These are phyloP conservation scores for Leccinum subrobustum DNA, from an alignment of 1,284 basidiomycete species.

Conservation along the genomic window DNA sequence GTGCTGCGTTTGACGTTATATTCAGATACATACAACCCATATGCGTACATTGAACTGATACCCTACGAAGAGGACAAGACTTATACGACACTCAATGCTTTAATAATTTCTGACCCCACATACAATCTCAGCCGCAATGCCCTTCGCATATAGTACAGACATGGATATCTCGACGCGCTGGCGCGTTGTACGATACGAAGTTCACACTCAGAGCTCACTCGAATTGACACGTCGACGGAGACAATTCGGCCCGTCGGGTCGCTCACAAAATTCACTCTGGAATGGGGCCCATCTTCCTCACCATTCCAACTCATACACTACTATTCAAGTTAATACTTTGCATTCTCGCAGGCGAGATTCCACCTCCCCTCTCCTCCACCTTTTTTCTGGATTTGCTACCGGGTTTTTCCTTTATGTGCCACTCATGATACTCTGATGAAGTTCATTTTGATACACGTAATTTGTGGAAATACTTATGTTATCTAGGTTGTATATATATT, in stretches of 20 bases:
- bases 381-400: background rate
- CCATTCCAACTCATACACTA: constrained; percentile 7
- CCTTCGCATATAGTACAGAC: background rate
- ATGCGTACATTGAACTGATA: background rate
- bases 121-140: background rate
- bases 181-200: constrained; percentile 27
- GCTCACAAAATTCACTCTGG: background rate
- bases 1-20: background rate
- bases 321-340: background rate
- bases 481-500: constrained; percentile 8
- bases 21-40: constrained; percentile 3
- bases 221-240: background rate
- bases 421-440: background rate
- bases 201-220: background rate
- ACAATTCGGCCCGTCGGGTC: background rate
- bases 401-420: background rate
- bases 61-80: background rate
- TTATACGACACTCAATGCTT: background rate
- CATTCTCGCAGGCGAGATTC: constrained; percentile 8
- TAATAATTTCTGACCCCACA: background rate
- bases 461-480: constrained; percentile 16
- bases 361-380: background rate
- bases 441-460: constrained; percentile 27
- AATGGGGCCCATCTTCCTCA: background rate
- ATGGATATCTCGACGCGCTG: constrained; percentile 13